A percentile compares a stretch with the other conserved stretches of the same genome.
These are phyloP conservation scores for Apiotrichum veenhuisii DNA, from an alignment of 1,284 basidiomycete species.

Conservation along the genomic window DNA sequence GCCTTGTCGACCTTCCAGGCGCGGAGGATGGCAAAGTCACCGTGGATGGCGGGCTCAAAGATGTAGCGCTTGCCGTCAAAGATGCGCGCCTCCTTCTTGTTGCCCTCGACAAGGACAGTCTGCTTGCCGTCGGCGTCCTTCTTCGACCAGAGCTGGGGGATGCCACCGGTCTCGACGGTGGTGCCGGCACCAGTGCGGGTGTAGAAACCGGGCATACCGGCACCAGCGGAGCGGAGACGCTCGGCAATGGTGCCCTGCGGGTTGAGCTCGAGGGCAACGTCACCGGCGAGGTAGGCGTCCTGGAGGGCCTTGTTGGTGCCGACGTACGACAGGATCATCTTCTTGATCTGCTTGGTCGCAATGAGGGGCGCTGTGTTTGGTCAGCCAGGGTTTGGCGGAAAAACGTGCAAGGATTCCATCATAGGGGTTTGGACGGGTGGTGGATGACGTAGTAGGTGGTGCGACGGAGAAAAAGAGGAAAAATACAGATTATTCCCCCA, in stretches of 20 bases:
- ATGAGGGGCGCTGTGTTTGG: constrained; percentile 65
- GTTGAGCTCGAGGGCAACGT: constrained; percentile 79
- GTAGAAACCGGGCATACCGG: constrained; percentile 93
- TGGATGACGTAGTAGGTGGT: neutral
- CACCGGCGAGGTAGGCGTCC: constrained; percentile 68
- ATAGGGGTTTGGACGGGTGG: too few relatives aligned
- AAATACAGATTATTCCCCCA: neutral
- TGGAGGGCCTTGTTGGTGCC: constrained; percentile 57
- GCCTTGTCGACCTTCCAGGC: constrained; percentile 95
- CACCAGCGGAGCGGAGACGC: constrained; percentile 83
- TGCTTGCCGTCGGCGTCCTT: constrained; percentile 38
- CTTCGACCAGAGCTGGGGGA: constrained; percentile 55
- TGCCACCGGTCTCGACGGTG: constrained; percentile 67
- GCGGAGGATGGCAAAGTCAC: constrained; percentile 82
- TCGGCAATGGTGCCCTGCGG: constrained; percentile 92
- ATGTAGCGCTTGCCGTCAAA: constrained; percentile 81
- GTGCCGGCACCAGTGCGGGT: constrained; percentile 88
- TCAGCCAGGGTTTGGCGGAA: neutral
- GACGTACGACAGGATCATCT: constrained; percentile 83
- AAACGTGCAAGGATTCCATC: neutral
- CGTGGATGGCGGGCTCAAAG: constrained; percentile 79
- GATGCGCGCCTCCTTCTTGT: constrained; percentile 72
- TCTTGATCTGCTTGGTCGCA: constrained; percentile 67
- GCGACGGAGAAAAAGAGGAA: neutral
- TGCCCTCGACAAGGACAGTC: constrained; percentile 61